Conservation (phyloP, 495 filamentous ascomycete species). For the Neurospora tetraspora region DNA sequence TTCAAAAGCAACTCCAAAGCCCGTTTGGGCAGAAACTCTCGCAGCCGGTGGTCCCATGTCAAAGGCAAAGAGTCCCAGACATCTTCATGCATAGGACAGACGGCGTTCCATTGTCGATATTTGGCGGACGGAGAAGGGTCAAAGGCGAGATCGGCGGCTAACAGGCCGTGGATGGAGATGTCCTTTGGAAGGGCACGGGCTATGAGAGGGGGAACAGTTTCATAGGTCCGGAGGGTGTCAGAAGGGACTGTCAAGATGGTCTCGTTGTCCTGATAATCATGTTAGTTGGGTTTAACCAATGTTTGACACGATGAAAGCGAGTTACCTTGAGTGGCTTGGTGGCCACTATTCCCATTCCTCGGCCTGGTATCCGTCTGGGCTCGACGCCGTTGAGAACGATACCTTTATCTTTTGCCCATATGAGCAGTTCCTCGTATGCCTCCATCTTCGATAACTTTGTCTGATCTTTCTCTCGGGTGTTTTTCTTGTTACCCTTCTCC, state of each 20-base stretch:
- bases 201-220: slow-evolving; percentile 44
- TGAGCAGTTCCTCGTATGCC: slow-evolving; percentile 39
- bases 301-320: background rate
- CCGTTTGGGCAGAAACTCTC: slow-evolving; percentile 35
- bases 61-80: slow-evolving; percentile 58
- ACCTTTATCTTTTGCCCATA: slow-evolving; percentile 52
- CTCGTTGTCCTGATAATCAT: slow-evolving; percentile 34
- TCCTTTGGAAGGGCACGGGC: slow-evolving; percentile 36
- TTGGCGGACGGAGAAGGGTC: slow-evolving; percentile 21
- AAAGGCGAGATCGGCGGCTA: slow-evolving; percentile 60
- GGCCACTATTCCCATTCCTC: slow-evolving; percentile 68
- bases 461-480: background rate
- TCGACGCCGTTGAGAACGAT: slow-evolving; percentile 50
- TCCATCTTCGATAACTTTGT: slow-evolving; percentile 17
- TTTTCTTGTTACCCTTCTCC: background rate
- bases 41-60: slow-evolving; percentile 47
- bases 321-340: slow-evolving; percentile 51
- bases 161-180: slow-evolving; percentile 55
- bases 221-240: slow-evolving; percentile 48
- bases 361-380: slow-evolving; percentile 47
- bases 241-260: slow-evolving; percentile 54
- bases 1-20: slow-evolving; percentile 42
- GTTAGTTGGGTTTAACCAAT: background rate
- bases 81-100: slow-evolving; percentile 53
- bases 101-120: slow-evolving; percentile 50